Evolutionary conservation across 179 eudicot genomes (phyloP).

Genomic region (Amaranthus tricolor): DNA sequence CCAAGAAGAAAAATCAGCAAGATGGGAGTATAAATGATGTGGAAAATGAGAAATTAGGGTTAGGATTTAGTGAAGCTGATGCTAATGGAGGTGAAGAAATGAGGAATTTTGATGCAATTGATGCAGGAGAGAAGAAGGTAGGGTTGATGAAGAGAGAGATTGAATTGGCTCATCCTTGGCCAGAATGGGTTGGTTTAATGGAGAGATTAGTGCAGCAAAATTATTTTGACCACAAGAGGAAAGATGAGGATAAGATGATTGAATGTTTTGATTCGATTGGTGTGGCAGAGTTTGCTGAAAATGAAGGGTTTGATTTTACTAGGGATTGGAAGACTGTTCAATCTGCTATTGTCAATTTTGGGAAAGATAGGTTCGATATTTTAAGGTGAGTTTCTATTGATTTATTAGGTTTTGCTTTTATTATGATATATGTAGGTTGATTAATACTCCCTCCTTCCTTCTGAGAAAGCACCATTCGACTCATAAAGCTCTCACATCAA

Average conservation of each 20-base stretch:
- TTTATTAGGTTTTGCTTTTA: not conserved
- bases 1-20: constrained; percentile 50
- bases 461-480: no score
- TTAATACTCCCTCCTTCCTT: not conserved
- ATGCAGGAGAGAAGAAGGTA: constrained; percentile 16
- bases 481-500: no score
- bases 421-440: not conserved
- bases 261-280: constrained; percentile 43
- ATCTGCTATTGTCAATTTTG: constrained; percentile 64
- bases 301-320: constrained; percentile 53
- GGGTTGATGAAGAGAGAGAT: constrained; percentile 49
- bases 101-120: constrained; percentile 5
- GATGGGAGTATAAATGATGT: not conserved
- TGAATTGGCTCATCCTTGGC: constrained; percentile 87
- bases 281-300: constrained; percentile 30
- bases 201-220: constrained; percentile 88
- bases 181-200: constrained; percentile 87
- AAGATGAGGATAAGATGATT: constrained; percentile 73
- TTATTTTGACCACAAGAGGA: constrained; percentile 72
- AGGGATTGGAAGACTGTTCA: constrained; percentile 80
- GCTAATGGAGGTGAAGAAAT: not conserved
- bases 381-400: constrained; percentile 45
- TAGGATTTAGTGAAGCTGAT: constrained; percentile 14
- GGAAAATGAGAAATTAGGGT: constrained; percentile 3
- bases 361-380: constrained; percentile 71